These are phyloP conservation scores for Collybia nuda DNA, from an alignment of 768 basidiomycete genomes.

Conservation along the genomic window DNA sequence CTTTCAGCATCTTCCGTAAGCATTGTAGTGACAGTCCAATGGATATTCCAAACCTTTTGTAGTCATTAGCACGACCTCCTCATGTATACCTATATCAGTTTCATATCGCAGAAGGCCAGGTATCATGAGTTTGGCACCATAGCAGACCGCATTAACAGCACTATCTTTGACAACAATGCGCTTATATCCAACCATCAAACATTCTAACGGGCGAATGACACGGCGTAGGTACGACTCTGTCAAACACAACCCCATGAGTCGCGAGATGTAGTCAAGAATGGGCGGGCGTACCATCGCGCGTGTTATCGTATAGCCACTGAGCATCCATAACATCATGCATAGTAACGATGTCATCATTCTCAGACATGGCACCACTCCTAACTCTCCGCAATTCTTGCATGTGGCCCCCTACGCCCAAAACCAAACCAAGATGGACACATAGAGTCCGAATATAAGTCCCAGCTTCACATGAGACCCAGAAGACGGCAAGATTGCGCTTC, in stretches of 20 bases:
- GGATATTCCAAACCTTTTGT: constrained; percentile 71
- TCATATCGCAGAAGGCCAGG: constrained; percentile 97
- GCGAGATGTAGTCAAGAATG: background rate
- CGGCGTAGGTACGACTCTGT: constrained; percentile 95
- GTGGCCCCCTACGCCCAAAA: constrained; percentile 98
- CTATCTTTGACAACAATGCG: constrained; percentile 99
- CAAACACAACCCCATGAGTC: constrained; percentile 3
- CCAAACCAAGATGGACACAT: constrained; percentile 93
- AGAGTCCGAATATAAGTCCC: constrained; percentile 96
- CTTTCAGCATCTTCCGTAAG: constrained; percentile 29
- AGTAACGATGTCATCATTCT: constrained; percentile 97
- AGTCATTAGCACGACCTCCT: constrained; percentile 98
- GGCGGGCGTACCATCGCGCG: constrained; percentile 75
- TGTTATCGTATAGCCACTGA: constrained; percentile 98
- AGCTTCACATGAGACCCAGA: constrained; percentile 99
- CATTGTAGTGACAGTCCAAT: constrained; percentile 1
- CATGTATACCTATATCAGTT: constrained; percentile 89
- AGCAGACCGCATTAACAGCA: constrained; percentile 98
- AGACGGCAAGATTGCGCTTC: constrained; percentile 93
- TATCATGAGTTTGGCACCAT: constrained; percentile 99
- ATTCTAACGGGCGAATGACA: constrained; percentile 92
- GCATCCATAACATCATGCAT: constrained; percentile 99
- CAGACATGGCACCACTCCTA: constrained; percentile 92
- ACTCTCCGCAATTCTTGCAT: constrained; percentile 99
- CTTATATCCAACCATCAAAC: constrained; percentile 93